Conservation (phyloP, 1,284 basidiomycete species). For the Boletus subluridellus region DNA sequence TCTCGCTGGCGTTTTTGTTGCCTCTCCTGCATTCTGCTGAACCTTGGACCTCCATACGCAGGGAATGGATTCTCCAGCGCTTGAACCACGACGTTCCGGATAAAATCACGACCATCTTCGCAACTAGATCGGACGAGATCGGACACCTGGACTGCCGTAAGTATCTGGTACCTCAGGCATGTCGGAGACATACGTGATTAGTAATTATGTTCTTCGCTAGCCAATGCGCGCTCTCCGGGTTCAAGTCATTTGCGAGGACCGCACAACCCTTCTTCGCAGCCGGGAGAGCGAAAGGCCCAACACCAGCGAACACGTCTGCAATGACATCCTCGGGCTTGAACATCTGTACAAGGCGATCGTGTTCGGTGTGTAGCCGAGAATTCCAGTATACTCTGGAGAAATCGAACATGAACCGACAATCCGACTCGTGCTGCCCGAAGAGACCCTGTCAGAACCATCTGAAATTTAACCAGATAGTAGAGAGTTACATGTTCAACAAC, state of each 20-base stretch:
- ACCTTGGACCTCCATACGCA: conserved; percentile 47
- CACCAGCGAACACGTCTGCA: conserved; percentile 95
- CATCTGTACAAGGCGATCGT: conserved; percentile 73
- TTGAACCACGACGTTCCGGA: conserved; percentile 54
- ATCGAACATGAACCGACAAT: conserved; percentile 90
- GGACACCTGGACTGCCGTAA: conserved; percentile 52
- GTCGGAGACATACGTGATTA: conserved; percentile 60
- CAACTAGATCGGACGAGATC: conserved; percentile 67
- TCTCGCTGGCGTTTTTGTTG: conserved; percentile 32
- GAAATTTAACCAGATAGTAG: not conserved
- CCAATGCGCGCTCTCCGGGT: conserved; percentile 83
- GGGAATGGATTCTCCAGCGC: conserved; percentile 65
- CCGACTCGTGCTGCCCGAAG: conserved; percentile 67
- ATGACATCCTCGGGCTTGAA: conserved; percentile 75
- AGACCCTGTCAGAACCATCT: not conserved
- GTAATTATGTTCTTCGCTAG: conserved; percentile 68
- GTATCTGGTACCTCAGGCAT: conserved; percentile 1
- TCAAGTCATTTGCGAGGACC: conserved; percentile 92
- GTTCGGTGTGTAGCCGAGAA: conserved; percentile 89
- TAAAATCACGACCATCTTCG: conserved; percentile 84
- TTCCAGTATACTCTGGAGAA: conserved; percentile 99
- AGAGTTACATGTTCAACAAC: conserved; percentile 76
- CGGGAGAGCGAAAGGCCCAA: conserved; percentile 95
- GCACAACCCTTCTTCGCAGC: conserved; percentile 87
- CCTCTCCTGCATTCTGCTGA: conserved; percentile 44